These are phyloP conservation scores for Orobanche coerulescens DNA, from an alignment of 257 asterid genomes.

Conservation along the genomic window DNA sequence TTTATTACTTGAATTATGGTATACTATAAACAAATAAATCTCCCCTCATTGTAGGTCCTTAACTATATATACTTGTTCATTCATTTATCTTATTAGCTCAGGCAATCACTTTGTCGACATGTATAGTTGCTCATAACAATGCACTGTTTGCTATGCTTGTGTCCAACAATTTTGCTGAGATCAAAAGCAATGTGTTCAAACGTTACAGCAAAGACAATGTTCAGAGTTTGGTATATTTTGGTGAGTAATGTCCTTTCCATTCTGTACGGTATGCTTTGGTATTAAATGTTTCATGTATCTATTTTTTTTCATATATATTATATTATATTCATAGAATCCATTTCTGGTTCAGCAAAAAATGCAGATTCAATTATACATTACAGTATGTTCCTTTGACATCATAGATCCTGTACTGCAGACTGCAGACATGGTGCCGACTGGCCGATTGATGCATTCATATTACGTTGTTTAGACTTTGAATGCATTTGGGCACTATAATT, in stretches of 20 bases:
- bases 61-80: conserved; percentile 68
- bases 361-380: no score
- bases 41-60: conserved; percentile 41
- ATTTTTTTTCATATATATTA: conserved; percentile 12
- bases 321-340: not conserved
- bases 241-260: conserved; percentile 43
- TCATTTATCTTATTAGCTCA: conserved; percentile 91
- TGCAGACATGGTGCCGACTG: no score
- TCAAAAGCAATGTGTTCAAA: conserved; percentile 88
- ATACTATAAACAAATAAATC: conserved; percentile 9
- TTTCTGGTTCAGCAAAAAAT: not conserved
- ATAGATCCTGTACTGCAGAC: no score
- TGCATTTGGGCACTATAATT: not conserved
- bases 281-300: not conserved
- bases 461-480: not conserved
- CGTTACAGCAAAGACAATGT: conserved; percentile 89
- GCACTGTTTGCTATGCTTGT: conserved; percentile 91
- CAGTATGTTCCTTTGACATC: no score
- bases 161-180: conserved; percentile 95
- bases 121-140: conserved; percentile 96
- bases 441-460: not conserved
- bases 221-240: conserved; percentile 76
- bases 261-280: not conserved
- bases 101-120: conserved; percentile 88
- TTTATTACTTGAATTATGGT: not conserved